Evolutionary conservation across 805 yeast genomes (phyloP).

Genomic region (Debaryomyces hansenii): DNA sequence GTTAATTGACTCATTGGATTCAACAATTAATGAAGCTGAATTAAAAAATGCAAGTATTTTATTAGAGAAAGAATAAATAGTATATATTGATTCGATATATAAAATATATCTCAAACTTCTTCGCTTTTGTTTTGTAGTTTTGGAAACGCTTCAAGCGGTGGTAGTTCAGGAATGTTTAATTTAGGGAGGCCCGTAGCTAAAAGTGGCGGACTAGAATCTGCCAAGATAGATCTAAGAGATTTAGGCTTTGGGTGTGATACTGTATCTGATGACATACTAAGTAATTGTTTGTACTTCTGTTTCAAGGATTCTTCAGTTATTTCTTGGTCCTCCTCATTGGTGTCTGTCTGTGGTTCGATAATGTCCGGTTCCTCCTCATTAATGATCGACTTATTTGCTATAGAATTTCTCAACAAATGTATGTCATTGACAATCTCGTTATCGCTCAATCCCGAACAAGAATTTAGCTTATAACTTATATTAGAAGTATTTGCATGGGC

Average conservation of each 20-base stretch:
- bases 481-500: neutral
- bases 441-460: slow-evolving; percentile 20
- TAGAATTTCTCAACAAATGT: slow-evolving; percentile 11
- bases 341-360: slow-evolving; percentile 4
- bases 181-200: neutral
- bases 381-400: neutral
- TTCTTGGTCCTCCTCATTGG: slow-evolving; percentile 6
- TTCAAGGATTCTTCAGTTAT: slow-evolving; percentile 9
- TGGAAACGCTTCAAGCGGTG: slow-evolving; percentile 27
- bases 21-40: slow-evolving; percentile 70
- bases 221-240: slow-evolving; percentile 1
- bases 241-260: neutral
- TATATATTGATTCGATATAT: slow-evolving; percentile 4
- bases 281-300: slow-evolving; percentile 10
- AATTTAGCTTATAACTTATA: slow-evolving; percentile 7
- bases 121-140: slow-evolving; percentile 3
- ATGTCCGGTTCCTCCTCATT: slow-evolving; percentile 8
- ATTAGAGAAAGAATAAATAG: slow-evolving; percentile 48
- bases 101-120: neutral
- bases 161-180: slow-evolving; percentile 13
- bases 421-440: slow-evolving; percentile 28
- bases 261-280: neutral
- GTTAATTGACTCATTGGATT: slow-evolving; percentile 55
- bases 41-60: slow-evolving; percentile 79
- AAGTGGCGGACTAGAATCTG: slow-evolving; percentile 3